Conservation (phyloP, 257 asterid species). For the Nicotiana knightiana region DNA sequence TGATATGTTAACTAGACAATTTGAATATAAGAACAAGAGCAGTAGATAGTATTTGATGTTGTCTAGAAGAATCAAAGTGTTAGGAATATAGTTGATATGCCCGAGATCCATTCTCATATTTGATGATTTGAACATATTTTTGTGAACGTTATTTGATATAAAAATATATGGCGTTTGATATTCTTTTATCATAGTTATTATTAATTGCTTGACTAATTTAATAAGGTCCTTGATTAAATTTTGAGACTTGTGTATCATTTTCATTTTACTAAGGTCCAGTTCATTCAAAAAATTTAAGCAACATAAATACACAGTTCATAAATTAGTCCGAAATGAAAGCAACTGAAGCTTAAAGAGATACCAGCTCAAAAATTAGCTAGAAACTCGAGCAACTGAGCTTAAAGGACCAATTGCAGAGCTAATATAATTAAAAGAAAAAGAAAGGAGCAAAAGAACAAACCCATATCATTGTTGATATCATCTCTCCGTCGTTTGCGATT, state of each 20-base stretch:
- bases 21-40: not conserved
- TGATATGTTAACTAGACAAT: not conserved
- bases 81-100: no score
- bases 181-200: no score
- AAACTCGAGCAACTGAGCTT: not conserved
- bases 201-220: no score
- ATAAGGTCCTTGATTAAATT: no score
- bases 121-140: no score
- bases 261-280: not conserved
- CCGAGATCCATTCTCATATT: no score
- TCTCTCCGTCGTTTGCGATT: conserved; percentile 45
- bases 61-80: not conserved
- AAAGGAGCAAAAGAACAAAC: conserved; percentile 19
- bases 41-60: not conserved
- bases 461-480: conserved; percentile 34
- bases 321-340: not conserved
- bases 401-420: not conserved
- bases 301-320: not conserved
- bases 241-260: not conserved
- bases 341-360: not conserved
- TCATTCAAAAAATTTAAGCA: not conserved
- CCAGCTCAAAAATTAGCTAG: not conserved
- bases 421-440: not conserved
- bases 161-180: no score
- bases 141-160: no score